Conservation (phyloP, 1,284 basidiomycete genomes). For the Ceratobasidium sp. region DNA sequence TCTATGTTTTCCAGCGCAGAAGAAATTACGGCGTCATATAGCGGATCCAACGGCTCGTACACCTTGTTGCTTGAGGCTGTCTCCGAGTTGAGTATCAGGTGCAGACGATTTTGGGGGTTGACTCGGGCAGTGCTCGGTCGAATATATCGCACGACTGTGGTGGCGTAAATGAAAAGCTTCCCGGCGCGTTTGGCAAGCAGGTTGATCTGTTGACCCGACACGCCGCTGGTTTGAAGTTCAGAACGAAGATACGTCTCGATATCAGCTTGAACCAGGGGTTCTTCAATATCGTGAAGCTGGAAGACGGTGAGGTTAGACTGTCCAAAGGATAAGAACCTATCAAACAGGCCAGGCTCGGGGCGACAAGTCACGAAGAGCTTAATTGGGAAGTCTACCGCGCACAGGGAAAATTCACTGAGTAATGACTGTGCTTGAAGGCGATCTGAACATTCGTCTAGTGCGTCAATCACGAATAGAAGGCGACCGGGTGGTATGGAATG, state of each 20-base stretch:
- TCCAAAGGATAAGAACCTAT: not conserved
- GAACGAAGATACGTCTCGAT: constrained; percentile 40
- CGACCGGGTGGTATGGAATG: not conserved
- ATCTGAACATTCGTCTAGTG: constrained; percentile 42
- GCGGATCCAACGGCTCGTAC: not conserved
- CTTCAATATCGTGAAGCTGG: constrained; percentile 45
- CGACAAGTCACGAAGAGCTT: constrained; percentile 45
- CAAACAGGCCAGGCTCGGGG: constrained; percentile 20
- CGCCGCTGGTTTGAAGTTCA: not conserved
- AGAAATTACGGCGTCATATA: not conserved
- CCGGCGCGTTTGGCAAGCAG: constrained; percentile 26
- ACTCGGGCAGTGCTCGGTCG: not conserved
- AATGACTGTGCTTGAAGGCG: not conserved
- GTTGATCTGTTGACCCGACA: constrained; percentile 13
- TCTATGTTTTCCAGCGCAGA: not conserved
- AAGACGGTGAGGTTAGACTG: not conserved
- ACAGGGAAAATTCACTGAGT: not conserved
- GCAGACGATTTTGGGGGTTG: not conserved
- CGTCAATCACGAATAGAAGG: constrained; percentile 44
- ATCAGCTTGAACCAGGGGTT: constrained; percentile 41
- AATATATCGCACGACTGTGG: constrained; percentile 19
- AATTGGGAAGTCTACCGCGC: constrained; percentile 5
- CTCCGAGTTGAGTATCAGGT: not conserved
- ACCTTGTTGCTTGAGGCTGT: not conserved
- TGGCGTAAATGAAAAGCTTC: constrained; percentile 42